These are phyloP conservation scores for Ceratocystis lukuohia DNA, from an alignment of 2,329 filamentous ascomycete genomes.

Conservation along the genomic window DNA sequence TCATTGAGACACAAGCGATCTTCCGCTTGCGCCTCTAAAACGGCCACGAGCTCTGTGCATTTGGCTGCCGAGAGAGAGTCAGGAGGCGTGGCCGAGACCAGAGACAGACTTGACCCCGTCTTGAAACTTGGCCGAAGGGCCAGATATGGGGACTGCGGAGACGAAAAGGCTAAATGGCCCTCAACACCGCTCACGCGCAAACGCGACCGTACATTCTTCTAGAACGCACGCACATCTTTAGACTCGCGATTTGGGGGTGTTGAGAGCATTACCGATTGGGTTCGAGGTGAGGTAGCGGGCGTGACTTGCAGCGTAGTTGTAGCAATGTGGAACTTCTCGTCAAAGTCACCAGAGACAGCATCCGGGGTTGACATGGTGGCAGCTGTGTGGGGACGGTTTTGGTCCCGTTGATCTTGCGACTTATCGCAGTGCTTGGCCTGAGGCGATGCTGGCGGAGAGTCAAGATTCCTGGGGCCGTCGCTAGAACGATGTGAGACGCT, in stretches of 20 bases:
- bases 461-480: neutral
- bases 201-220: conserved; percentile 20
- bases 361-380: neutral
- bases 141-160: neutral
- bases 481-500: neutral
- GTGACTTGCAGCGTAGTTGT: neutral
- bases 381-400: neutral
- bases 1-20: neutral
- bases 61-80: neutral
- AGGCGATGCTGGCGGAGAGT: conserved; percentile 1
- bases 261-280: conserved; percentile 2
- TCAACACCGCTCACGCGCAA: conserved; percentile 18
- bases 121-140: neutral
- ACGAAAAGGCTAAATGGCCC: neutral
- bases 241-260: conserved; percentile 14
- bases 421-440: neutral
- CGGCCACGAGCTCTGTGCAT: neutral
- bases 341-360: neutral
- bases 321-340: neutral
- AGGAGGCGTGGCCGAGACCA: neutral
- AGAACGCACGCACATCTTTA: conserved; percentile 19
- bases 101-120: neutral
- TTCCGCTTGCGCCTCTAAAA: neutral
- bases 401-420: neutral
- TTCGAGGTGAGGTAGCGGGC: neutral